These are phyloP conservation scores for Setaria viridis DNA, from an alignment of 202 grass and related monocot genomes.

Conservation along the genomic window DNA sequence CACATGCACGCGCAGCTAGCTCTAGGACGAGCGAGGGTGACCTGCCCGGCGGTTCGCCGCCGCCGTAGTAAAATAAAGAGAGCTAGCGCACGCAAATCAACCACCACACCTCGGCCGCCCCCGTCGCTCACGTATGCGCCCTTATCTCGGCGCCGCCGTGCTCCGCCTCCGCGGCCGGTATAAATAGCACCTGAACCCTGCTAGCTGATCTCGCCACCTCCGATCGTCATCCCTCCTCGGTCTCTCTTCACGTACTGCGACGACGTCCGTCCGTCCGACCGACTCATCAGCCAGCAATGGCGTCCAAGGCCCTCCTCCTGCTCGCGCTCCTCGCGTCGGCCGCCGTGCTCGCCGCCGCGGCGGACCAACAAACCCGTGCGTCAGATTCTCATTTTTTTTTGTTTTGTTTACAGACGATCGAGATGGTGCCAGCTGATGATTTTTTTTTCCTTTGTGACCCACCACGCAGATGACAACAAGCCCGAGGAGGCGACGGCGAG, in stretches of 20 bases:
- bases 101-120: not conserved
- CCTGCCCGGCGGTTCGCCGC: not conserved
- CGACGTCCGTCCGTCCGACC: not conserved
- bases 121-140: not conserved
- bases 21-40: not conserved
- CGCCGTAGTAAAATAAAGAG: not conserved
- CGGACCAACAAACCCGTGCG: constrained; percentile 43
- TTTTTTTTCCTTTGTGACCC: not conserved
- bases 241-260: too few species aligned
- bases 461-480: constrained; percentile 16
- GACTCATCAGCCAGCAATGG: not conserved
- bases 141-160: not conserved
- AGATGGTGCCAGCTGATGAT: not conserved
- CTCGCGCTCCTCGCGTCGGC: constrained; percentile 42
- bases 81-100: not conserved
- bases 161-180: not conserved
- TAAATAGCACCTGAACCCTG: not conserved
- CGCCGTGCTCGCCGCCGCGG: constrained; percentile 37
- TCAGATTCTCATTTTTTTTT: not conserved
- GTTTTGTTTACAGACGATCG: not conserved
- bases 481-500: not conserved
- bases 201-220: not conserved
- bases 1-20: not conserved
- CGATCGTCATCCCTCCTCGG: not conserved
- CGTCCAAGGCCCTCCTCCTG: constrained; percentile 49